phyloP scores from a whole-genome alignment of 371 early-diverging fungal genomes.

The Phascolomyces articulosus region DNA sequence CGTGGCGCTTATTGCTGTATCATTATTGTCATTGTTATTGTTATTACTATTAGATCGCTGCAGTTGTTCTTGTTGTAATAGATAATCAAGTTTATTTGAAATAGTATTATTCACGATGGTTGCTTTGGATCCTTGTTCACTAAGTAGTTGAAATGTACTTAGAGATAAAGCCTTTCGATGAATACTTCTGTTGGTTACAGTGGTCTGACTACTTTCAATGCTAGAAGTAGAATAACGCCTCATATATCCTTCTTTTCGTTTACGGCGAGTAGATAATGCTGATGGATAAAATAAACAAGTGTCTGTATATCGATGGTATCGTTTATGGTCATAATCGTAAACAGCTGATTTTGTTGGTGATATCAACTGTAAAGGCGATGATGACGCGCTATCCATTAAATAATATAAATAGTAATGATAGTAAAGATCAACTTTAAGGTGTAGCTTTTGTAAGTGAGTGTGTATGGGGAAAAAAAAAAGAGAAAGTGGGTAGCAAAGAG shows the following conservation, averaged over 20 bases:
- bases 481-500: neutral
- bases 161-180: constrained; percentile 9
- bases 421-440: neutral
- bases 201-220: constrained; percentile 9
- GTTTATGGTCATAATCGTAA: neutral
- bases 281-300: constrained; percentile 12
- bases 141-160: neutral
- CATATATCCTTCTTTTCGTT: constrained; percentile 5
- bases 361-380: neutral
- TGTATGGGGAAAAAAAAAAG: neutral
- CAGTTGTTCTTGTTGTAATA: too few species aligned
- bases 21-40: too few species aligned
- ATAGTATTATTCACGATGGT: neutral
- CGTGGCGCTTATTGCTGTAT: too few species aligned
- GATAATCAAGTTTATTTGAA: too few species aligned
- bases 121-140: neutral
- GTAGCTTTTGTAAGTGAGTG: neutral
- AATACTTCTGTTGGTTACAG: neutral
- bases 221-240: constrained; percentile 11
- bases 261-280: neutral
- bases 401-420: too few species aligned
- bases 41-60: too few species aligned
- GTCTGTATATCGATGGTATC: constrained; percentile 10
- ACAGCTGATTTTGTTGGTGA: neutral
- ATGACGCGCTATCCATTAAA: neutral